phyloP scores from a whole-genome alignment of 2,329 filamentous ascomycete species.

The Fusarium devonianum region DNA sequence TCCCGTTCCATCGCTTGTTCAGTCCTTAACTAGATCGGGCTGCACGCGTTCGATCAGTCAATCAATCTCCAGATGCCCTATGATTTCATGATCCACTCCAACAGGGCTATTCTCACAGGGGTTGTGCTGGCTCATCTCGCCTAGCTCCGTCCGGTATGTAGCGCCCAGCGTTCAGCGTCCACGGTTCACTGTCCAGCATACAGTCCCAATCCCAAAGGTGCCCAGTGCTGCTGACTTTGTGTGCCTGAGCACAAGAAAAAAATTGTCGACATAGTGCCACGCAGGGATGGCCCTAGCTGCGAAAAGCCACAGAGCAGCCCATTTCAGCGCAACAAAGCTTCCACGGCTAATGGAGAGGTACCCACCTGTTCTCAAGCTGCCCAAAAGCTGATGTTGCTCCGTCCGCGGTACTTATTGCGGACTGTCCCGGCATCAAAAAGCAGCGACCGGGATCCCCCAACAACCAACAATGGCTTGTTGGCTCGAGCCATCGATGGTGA shows the following conservation, averaged over 20 bases:
- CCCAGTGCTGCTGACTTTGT: conserved; percentile 22
- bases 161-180: conserved; percentile 31
- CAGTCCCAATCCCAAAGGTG: conserved; percentile 28
- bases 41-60: conserved; percentile 31
- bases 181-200: conserved; percentile 7
- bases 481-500: conserved; percentile 15
- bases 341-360: conserved; percentile 26
- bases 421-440: conserved; percentile 17
- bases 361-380: conserved; percentile 25
- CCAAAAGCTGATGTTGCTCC: conserved; percentile 20
- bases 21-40: conserved; percentile 36
- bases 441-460: conserved; percentile 16
- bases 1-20: conserved; percentile 15
- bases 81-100: conserved; percentile 42
- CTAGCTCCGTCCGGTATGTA: conserved; percentile 36
- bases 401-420: conserved; percentile 31
- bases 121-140: conserved; percentile 34
- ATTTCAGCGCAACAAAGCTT: conserved; percentile 36
- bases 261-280: conserved; percentile 34
- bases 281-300: conserved; percentile 38
- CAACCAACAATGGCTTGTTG: conserved; percentile 11
- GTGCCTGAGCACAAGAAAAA: conserved; percentile 27
- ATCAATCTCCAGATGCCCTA: conserved; percentile 39
- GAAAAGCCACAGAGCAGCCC: conserved; percentile 31
- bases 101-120: conserved; percentile 38